These are phyloP conservation scores for Neckera pumila DNA, from an alignment of 225 moss, liverwort and hornwort species.

Conservation along the genomic window DNA sequence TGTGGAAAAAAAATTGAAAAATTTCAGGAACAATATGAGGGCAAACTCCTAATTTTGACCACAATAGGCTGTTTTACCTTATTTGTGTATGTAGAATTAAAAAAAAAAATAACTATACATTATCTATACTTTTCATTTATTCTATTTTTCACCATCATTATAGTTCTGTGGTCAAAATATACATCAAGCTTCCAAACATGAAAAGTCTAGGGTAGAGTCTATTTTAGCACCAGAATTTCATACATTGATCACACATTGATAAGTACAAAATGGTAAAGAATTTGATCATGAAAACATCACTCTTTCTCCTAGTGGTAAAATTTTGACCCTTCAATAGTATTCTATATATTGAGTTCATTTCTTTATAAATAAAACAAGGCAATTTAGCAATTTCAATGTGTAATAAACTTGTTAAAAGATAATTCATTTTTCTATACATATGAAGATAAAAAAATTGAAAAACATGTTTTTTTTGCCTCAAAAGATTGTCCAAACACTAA, in stretches of 20 bases:
- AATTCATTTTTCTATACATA: background rate
- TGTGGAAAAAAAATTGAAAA: too few relatives aligned
- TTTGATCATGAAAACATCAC: background rate
- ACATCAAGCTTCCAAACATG: background rate
- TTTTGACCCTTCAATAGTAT: background rate
- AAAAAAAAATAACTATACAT: too few relatives aligned
- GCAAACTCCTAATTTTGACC: too few relatives aligned
- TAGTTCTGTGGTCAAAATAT: background rate
- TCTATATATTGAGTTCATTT: background rate
- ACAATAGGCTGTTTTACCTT: too few relatives aligned
- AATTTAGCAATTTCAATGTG: background rate
- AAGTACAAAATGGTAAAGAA: background rate
- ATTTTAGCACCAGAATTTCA: background rate
- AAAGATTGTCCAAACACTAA: background rate
- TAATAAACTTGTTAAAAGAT: background rate
- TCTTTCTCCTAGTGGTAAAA: background rate
- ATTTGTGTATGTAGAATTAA: too few relatives aligned
- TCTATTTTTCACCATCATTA: background rate
- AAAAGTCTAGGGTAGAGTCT: too few relatives aligned
- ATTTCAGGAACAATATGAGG: too few relatives aligned
- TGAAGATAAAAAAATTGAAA: background rate
- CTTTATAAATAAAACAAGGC: too few relatives aligned
- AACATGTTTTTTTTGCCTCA: rapidly evolving
- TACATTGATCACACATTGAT: background rate
- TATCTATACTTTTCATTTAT: background rate